Evolutionary conservation across 768 basidiomycete genomes (phyloP).

Genomic region (Mycena capillaripes): DNA sequence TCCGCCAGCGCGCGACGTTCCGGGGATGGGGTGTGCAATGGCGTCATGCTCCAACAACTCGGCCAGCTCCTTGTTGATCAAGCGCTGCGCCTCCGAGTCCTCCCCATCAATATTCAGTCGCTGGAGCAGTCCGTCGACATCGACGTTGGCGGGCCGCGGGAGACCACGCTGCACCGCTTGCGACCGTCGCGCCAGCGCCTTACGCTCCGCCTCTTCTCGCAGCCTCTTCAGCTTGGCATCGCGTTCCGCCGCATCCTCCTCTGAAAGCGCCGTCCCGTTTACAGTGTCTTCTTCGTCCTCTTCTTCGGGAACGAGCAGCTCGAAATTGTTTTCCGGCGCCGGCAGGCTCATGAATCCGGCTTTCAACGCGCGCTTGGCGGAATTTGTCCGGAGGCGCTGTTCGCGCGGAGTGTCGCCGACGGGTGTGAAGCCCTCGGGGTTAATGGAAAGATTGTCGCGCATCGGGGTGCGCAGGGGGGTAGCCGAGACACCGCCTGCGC

Average conservation of each 20-base stretch:
- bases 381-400: slow-evolving; percentile 69
- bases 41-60: slow-evolving; percentile 89
- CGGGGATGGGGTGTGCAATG: slow-evolving; percentile 88
- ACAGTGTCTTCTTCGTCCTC: slow-evolving; percentile 77
- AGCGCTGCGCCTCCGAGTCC: slow-evolving; percentile 64
- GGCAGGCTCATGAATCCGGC: slow-evolving; percentile 89
- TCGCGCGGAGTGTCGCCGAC: slow-evolving; percentile 84
- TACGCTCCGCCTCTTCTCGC: slow-evolving; percentile 83
- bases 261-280: slow-evolving; percentile 53
- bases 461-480: slow-evolving; percentile 96
- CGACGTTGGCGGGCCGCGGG: slow-evolving; percentile 89
- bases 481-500: slow-evolving; percentile 55
- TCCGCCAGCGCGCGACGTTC: slow-evolving; percentile 83
- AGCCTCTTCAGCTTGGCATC: slow-evolving; percentile 79
- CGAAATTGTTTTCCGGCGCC: slow-evolving; percentile 97
- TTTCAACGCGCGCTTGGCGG: slow-evolving; percentile 82
- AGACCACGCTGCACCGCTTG: slow-evolving; percentile 85
- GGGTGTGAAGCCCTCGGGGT: slow-evolving; percentile 72
- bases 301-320: slow-evolving; percentile 92
- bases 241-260: slow-evolving; percentile 94
- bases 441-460: slow-evolving; percentile 93
- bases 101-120: slow-evolving; percentile 68
- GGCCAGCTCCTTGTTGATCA: slow-evolving; percentile 86
- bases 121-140: slow-evolving; percentile 73
- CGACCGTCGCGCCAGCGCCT: slow-evolving; percentile 85